Percentiles rank a stretch among this genome's conserved stretches.
Conservation (phyloP, 1,284 basidiomycete species). For the Laetiporus sulphureus region DNA sequence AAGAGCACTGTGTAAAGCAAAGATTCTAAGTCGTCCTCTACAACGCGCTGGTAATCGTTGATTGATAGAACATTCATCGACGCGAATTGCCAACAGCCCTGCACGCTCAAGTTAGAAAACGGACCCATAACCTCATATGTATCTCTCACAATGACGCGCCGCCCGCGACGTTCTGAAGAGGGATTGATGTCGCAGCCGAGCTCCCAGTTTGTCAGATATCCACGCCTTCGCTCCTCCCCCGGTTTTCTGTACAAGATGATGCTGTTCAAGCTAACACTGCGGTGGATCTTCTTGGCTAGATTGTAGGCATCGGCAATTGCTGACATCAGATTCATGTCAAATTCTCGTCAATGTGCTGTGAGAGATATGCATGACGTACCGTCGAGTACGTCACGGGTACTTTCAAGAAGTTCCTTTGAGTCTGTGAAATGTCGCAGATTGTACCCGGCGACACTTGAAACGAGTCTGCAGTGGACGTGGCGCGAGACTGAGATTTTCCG, state of each 20-base stretch:
- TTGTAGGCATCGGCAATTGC: constrained; percentile 5
- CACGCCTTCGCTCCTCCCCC: background rate
- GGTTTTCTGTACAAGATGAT: constrained; percentile 7
- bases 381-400: constrained; percentile 1
- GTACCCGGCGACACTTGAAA: constrained; percentile 5
- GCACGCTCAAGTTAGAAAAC: too few species aligned
- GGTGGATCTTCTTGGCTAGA: constrained; percentile 4
- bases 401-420: constrained; percentile 7
- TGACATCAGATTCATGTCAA: too few species aligned
- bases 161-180: too few species aligned
- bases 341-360: too few species aligned
- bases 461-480: constrained; percentile 9
- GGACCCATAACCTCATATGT: too few species aligned
- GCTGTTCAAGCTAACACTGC: constrained; percentile 8
- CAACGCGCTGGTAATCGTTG: background rate
- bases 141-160: too few species aligned
- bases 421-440: constrained; percentile 3
- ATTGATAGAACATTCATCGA: background rate
- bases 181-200: too few species aligned
- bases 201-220: constrained; percentile 12
- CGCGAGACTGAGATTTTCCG: too few species aligned
- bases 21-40: constrained; percentile 10
- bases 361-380: constrained; percentile 2
- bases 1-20: constrained; percentile 7
- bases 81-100: constrained; percentile 4